phyloP scores from a whole-genome alignment of 306 rosid species.

The Citrullus mucosospermus region DNA sequence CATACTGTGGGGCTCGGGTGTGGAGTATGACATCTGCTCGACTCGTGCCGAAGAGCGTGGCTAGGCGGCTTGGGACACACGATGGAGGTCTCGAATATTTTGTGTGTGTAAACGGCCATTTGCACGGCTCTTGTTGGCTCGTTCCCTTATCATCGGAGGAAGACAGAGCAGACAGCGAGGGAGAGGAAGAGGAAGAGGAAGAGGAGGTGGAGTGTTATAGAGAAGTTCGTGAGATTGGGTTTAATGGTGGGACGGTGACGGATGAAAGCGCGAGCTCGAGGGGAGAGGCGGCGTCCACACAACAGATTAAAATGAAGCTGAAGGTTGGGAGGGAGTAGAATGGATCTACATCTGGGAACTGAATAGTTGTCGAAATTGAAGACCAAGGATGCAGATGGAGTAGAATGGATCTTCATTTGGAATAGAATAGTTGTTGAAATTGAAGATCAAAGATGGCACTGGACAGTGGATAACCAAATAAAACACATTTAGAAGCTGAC shows the following conservation, averaged over 20 bases:
- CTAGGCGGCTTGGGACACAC: slow-evolving; percentile 51
- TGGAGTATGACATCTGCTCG: slow-evolving; percentile 58
- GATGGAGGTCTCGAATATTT: slow-evolving; percentile 44
- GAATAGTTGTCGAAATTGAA: background rate
- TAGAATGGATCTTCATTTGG: background rate
- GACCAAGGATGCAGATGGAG: background rate
- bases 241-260: background rate
- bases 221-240: background rate
- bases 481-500: too few species aligned
- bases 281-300: background rate
- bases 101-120: slow-evolving; percentile 50
- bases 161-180: background rate
- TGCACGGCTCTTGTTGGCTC: slow-evolving; percentile 51
- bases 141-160: slow-evolving; percentile 43
- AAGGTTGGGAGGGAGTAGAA: background rate
- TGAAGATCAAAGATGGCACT: background rate
- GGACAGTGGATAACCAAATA: too few species aligned
- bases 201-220: background rate
- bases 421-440: background rate
- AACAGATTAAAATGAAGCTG: background rate
- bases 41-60: slow-evolving; percentile 48
- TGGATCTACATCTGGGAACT: background rate
- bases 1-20: slow-evolving; percentile 43
- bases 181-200: background rate
- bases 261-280: background rate